Base-by-base conservation (phyloP, 2,329 filamentous ascomycete genomes). In the Cladosporium sp. region DNA sequence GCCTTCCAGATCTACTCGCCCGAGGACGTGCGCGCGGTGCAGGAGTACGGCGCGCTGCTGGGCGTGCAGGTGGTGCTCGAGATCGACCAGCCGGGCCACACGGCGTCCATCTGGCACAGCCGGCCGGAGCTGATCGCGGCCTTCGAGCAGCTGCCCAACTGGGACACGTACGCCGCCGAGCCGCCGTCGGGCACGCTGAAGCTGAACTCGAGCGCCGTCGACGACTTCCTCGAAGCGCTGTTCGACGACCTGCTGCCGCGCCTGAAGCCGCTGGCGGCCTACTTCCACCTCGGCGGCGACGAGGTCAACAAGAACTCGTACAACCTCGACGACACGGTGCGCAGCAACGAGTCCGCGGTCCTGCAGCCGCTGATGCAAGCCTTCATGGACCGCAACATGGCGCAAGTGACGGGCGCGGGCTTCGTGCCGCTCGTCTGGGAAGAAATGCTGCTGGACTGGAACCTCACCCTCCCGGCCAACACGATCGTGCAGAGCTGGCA, bases 251-350 rank as follows among this genome's bases (percentile, higher is more conserved):
- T 95, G 19, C 73, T 95, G 49, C 89, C 89, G 11, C 78, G 88
- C 28, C 68, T 90, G 9, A 72, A 75, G 8, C 82, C 84, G 0
- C 89, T 88, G 68, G 77, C 85, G 2, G 73, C 81, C 6, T 82
- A 92, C 71, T 95, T 92, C 74, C 89, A 95, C 71, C 87, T 87
- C 1, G 90, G 90, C 42, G 90, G 90, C 51, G 90, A 95, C 63
- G 90, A 95, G 73, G 82, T 95, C 56, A 92, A 93, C 69, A 77
- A 76, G 56, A 85, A 91, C 62, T 81, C 84, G 49, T 91, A 89
- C 64, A 74, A 74, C 38, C 78, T 92, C 9, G 89, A 95, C 65
- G 80, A 84, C 4, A 86, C 81, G 1, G 82, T 95, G 35, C 69
- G 76, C 5, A 86, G 84, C 32, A 89, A 86, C 65, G 74, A 83